Percentiles rank a stretch among this genome's conserved stretches.
phyloP scores from a whole-genome alignment of 345 rosid genomes.

The Mercurialis annua region DNA sequence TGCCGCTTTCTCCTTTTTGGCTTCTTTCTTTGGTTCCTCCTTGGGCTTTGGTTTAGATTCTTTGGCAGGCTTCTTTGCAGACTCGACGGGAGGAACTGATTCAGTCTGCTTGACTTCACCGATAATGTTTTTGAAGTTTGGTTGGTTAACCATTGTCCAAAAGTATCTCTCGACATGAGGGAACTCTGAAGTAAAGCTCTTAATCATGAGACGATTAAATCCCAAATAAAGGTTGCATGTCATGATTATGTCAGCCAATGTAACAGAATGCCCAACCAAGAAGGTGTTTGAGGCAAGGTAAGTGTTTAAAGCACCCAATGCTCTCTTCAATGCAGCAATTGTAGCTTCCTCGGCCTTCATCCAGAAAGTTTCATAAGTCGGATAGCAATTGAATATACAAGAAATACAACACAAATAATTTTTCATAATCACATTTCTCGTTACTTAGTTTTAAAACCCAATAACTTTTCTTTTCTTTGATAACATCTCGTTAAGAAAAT shows the following conservation, averaged over 20 bases:
- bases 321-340: conserved; percentile 71
- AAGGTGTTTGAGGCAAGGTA: conserved; percentile 75
- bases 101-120: conserved; percentile 86
- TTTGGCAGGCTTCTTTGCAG: conserved; percentile 66
- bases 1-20: conserved; percentile 60
- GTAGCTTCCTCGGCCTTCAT: conserved; percentile 81
- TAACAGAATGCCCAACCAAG: conserved; percentile 87
- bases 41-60: conserved; percentile 63
- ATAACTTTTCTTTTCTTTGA: too few relatives aligned
- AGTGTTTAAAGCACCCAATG: conserved; percentile 64
- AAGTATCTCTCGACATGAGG: conserved; percentile 98
- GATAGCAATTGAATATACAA: too few relatives aligned
- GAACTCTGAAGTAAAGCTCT: conserved; percentile 78
- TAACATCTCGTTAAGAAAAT: neutral
- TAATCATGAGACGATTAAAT: conserved; percentile 50
- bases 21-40: conserved; percentile 64
- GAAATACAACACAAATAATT: too few relatives aligned
- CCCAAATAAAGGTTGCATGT: conserved; percentile 72
- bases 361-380: neutral
- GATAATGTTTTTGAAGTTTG: conserved; percentile 70
- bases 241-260: conserved; percentile 77
- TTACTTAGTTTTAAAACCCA: too few relatives aligned
- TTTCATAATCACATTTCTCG: too few relatives aligned
- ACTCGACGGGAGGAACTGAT: conserved; percentile 48
- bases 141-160: conserved; percentile 95